Evolutionary conservation across 1,284 basidiomycete species (phyloP), one percentile per base, ranked within the genome.

Genomic region (Ceratobasidium sp.): DNA sequence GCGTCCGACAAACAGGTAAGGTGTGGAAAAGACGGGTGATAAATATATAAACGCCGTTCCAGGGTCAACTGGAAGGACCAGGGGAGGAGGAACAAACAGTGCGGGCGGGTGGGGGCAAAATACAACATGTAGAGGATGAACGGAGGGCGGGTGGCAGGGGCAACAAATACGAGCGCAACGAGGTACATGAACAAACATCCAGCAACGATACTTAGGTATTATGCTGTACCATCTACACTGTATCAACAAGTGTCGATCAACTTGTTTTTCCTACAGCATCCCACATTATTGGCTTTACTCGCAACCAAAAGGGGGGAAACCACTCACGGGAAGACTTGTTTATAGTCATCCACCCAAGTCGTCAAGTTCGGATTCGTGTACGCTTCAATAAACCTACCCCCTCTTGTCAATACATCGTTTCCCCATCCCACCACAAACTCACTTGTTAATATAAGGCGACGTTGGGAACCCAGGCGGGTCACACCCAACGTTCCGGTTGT

Each of bases 381-480:
- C 16, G 83, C 82, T 43, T 83, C 82, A 49, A 81, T 76, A 74
- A 80, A 83, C 75, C 81, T 82, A 72, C 22, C 24, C 5, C 29
- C n/a, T 16, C 46, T 24, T 43, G 9, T 64, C n/a, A 27, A 48
- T 48, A 61, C 48, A 37, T 14, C 48, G 22, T 19, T 29, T 16
- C n/a, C 62, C 19, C 2, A 39, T 46, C 41, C 3, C 13, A 14
- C 24, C 24, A 41, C 16, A 74, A 19, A 83, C 88, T 66, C 78
- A 90, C 90, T 88, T 80, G 34, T 90, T 83, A 79, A 94, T 94
- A 79, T 94, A 94, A 24, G 85, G 84, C 62, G 84, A 81, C 0
- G 95, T 97, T 0, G 95, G 95, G 81, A 89, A 91, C 65, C 88
- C 87, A 27, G 83, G 81, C 0, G 95, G 95, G 79, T 95, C 92